Percentiles rank a stretch among this genome's conserved stretches.
Evolutionary conservation across 805 yeast genomes (phyloP).

Genomic region (Ogataea thermomethanolica): DNA sequence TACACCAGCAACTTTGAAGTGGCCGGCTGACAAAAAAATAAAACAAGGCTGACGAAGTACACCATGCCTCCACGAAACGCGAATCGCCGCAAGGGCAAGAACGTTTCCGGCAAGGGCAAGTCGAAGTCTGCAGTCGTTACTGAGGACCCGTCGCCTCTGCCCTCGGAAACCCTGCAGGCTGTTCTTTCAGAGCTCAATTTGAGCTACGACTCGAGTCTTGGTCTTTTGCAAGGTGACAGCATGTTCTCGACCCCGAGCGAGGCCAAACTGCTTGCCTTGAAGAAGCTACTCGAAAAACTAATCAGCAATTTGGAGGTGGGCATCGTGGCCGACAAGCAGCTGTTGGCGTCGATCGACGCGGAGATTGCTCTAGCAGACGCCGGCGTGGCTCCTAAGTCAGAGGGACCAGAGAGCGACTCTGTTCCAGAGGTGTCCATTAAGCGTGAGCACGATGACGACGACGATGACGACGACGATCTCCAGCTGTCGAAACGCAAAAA

Average conservation of each 20-base stretch:
- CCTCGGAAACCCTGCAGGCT: slow-evolving; percentile 44
- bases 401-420: slow-evolving; percentile 8
- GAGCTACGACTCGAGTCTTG: slow-evolving; percentile 55
- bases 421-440: slow-evolving; percentile 1
- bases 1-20: slow-evolving; percentile 6
- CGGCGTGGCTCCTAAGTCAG: slow-evolving; percentile 9
- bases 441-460: slow-evolving; percentile 14
- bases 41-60: slow-evolving; percentile 5
- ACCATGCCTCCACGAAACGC: slow-evolving; percentile 27
- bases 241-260: slow-evolving; percentile 33
- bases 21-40: slow-evolving; percentile 3
- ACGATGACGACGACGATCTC: slow-evolving; percentile 20
- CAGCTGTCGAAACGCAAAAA: slow-evolving; percentile 20
- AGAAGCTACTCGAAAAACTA: slow-evolving; percentile 39
- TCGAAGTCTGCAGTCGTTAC: slow-evolving; percentile 9
- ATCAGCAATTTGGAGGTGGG: slow-evolving; percentile 36
- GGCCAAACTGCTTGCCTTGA: slow-evolving; percentile 18
- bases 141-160: slow-evolving; percentile 19
- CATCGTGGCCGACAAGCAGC: slow-evolving; percentile 25
- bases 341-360: slow-evolving; percentile 22
- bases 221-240: slow-evolving; percentile 58
- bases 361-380: slow-evolving; percentile 9
- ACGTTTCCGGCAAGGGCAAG: slow-evolving; percentile 22
- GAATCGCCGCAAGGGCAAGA: slow-evolving; percentile 23
- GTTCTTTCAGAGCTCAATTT: slow-evolving; percentile 51